These are phyloP conservation scores for Tillandsia fasciculata DNA, from an alignment of 176 grass and related monocot genomes.

Conservation along the genomic window DNA sequence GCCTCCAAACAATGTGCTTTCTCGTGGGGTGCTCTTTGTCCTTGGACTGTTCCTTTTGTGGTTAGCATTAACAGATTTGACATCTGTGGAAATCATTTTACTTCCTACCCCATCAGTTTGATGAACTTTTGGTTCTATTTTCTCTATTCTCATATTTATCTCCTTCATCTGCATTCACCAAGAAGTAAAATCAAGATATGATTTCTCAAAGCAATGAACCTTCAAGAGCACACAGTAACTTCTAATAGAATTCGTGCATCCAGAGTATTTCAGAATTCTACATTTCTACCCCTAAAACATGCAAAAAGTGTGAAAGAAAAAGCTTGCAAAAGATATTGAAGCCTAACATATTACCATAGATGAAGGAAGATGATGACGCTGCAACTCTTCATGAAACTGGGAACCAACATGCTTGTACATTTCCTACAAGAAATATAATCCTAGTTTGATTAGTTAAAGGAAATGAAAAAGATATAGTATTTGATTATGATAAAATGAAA, in stretches of 20 bases:
- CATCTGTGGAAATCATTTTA: slow-evolving; percentile 37
- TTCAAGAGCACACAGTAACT: neutral
- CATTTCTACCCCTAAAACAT: neutral
- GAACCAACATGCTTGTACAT: slow-evolving; percentile 80
- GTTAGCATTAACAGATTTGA: slow-evolving; percentile 60
- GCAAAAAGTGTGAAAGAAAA: slow-evolving; percentile 7
- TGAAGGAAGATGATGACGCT: slow-evolving; percentile 75
- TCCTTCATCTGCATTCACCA: slow-evolving; percentile 72
- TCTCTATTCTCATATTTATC: slow-evolving; percentile 66
- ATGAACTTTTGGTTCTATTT: slow-evolving; percentile 67
- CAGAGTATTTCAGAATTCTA: neutral
- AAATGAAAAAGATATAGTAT: neutral
- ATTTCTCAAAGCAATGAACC: neutral
- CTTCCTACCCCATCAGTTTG: slow-evolving; percentile 39
- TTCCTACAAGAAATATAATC: slow-evolving; percentile 39
- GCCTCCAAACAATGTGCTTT: slow-evolving; percentile 73
- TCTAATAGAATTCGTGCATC: neutral
- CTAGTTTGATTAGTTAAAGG: neutral
- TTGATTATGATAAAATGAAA: neutral
- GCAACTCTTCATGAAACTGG: slow-evolving; percentile 94
- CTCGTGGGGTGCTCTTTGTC: slow-evolving; percentile 41
- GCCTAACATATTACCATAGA: slow-evolving; percentile 55
- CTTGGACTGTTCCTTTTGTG: slow-evolving; percentile 79
- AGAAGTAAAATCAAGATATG: slow-evolving; percentile 22
- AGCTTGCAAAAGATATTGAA: neutral